phyloP scores from a whole-genome alignment of 768 basidiomycete species.

The Megacollybia marginata region DNA sequence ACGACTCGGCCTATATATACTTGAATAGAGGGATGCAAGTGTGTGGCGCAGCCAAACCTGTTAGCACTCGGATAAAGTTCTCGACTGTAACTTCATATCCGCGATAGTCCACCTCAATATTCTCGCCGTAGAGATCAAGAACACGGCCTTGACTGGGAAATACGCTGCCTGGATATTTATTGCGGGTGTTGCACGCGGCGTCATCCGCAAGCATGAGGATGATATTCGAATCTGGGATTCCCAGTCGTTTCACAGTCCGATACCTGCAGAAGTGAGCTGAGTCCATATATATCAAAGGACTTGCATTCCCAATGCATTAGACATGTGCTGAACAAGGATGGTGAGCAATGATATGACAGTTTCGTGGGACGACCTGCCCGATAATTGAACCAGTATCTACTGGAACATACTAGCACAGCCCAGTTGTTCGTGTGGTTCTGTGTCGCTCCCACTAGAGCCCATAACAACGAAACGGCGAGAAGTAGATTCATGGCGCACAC shows the following conservation, averaged over 20 bases:
- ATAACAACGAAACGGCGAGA: background rate
- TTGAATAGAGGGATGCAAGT: background rate
- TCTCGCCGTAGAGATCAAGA: constrained; percentile 90
- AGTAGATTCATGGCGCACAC: constrained; percentile 24
- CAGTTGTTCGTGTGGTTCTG: constrained; percentile 87
- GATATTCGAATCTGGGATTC: constrained; percentile 97
- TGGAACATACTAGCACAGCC: constrained; percentile 94
- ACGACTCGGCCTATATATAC: constrained; percentile 65
- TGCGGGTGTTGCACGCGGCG: constrained; percentile 87
- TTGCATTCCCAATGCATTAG: constrained; percentile 94
- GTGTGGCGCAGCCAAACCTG: constrained; percentile 49
- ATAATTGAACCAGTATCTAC: constrained; percentile 98
- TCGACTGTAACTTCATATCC: constrained; percentile 98
- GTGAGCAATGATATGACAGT: background rate
- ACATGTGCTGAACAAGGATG: constrained; percentile 74
- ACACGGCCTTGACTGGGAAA: constrained; percentile 80
- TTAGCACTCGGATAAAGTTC: constrained; percentile 87
- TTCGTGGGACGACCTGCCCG: constrained; percentile 46
- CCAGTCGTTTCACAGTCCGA: constrained; percentile 94
- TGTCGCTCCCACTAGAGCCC: background rate
- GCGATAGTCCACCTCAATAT: constrained; percentile 96
- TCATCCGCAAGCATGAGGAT: constrained; percentile 99
- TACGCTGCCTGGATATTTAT: constrained; percentile 87
- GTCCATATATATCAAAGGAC: constrained; percentile 9
- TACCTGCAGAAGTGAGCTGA: constrained; percentile 49